Conservation (phyloP, 164 flowering plant genomes). For the Chimonanthus salicifolius region DNA sequence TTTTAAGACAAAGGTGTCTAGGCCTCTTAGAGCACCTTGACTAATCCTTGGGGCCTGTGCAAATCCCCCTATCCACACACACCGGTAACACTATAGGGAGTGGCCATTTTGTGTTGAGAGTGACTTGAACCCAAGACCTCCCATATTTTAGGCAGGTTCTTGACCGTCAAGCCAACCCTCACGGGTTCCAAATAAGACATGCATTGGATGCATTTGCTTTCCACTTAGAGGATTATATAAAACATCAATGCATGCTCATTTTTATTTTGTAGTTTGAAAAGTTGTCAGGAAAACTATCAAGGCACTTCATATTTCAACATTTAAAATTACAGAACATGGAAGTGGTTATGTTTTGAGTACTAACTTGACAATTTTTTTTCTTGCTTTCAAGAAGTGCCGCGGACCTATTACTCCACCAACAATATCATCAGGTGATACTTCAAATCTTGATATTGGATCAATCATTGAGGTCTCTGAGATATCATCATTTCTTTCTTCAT, state of each 20-base stretch:
- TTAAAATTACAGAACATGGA: neutral
- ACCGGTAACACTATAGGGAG: too few species aligned
- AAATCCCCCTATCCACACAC: too few species aligned
- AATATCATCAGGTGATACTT: constrained; percentile 64
- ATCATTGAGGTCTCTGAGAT: constrained; percentile 48
- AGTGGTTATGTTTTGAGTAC: constrained; percentile 18
- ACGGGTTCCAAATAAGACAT: too few species aligned
- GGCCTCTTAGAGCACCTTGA: too few species aligned
- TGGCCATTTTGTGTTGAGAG: too few species aligned
- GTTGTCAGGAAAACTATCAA: neutral
- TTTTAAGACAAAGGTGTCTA: too few species aligned
- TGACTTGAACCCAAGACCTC: too few species aligned
- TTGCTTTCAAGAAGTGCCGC: constrained; percentile 72
- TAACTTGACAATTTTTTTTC: constrained; percentile 74
- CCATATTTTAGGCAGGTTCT: too few species aligned
- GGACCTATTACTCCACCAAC: constrained; percentile 59
- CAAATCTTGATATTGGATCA: constrained; percentile 42
- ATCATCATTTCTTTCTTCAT: constrained; percentile 37
- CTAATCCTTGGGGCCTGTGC: too few species aligned
- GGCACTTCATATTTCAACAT: neutral
- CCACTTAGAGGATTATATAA: too few species aligned
- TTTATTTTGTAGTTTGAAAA: constrained; percentile 11
- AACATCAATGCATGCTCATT: constrained; percentile 23
- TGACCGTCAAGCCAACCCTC: too few species aligned
- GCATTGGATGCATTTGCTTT: too few species aligned